A percentile compares a stretch with the other conserved stretches of the same genome.
These are phyloP conservation scores for Aphanomyces cochlioides DNA, from an alignment of 352 stramenopile species.

Conservation along the genomic window DNA sequence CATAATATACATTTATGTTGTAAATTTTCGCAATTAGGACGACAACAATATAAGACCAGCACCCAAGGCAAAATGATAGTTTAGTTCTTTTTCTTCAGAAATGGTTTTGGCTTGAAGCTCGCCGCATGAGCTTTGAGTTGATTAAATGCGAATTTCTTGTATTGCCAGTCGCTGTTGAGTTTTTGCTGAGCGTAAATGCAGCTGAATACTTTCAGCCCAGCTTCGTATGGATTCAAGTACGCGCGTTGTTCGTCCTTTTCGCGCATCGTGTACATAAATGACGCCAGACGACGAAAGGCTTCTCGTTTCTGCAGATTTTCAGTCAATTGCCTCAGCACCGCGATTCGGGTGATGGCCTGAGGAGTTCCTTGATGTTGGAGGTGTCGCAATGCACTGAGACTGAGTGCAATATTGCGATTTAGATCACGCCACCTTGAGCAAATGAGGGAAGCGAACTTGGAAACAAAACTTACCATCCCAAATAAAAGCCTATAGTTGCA, in stretches of 20 bases:
- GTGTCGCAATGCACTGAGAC: not conserved
- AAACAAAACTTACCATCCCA: slow-evolving; percentile 14
- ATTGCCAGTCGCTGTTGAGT: not conserved
- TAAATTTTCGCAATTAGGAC: too few relatives aligned
- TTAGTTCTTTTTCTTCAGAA: slow-evolving; percentile 6
- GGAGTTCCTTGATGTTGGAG: not conserved
- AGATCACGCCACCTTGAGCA: slow-evolving; percentile 11
- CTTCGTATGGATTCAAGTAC: slow-evolving; percentile 30
- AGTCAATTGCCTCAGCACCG: not conserved
- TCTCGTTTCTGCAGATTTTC: slow-evolving; percentile 3
- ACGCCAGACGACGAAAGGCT: slow-evolving; percentile 9
- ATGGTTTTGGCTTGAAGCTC: not conserved
- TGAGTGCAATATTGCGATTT: not conserved
- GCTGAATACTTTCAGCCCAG: slow-evolving; percentile 25
- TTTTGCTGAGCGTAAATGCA: slow-evolving; percentile 30
- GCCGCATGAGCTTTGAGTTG: slow-evolving; percentile 3
- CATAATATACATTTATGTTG: not conserved
- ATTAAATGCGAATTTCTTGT: slow-evolving; percentile 20
- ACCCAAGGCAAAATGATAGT: not conserved
- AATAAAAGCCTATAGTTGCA: slow-evolving; percentile 16
- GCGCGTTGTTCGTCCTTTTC: slow-evolving; percentile 24
- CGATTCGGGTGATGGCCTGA: not conserved
- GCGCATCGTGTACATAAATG: slow-evolving; percentile 8
- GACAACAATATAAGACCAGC: too few relatives aligned
- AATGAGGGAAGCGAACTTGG: not conserved